Conservation (phyloP, 305 asterid species). For the Stenogyne calaminthoides region DNA sequence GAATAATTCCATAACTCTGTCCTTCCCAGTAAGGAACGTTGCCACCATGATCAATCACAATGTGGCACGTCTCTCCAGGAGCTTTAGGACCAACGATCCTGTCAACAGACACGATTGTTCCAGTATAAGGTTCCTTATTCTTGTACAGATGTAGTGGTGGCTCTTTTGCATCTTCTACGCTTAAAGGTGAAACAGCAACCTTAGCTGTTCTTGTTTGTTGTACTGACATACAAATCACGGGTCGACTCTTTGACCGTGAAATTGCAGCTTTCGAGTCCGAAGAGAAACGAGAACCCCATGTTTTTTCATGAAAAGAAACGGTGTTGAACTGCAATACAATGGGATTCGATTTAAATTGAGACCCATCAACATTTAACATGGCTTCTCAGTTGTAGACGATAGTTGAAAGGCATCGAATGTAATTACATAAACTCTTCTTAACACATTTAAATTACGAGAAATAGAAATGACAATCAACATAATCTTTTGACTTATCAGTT, state of each 20-base stretch:
- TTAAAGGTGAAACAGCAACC: slow-evolving; percentile 70
- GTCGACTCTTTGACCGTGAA: slow-evolving; percentile 38
- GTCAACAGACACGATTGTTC: slow-evolving; percentile 84
- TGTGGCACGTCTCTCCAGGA: slow-evolving; percentile 96
- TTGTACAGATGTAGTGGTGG: slow-evolving; percentile 92
- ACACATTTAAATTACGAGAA: background rate
- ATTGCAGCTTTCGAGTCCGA: slow-evolving; percentile 41
- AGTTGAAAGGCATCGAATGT: background rate
- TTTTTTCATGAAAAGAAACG: slow-evolving; percentile 48
- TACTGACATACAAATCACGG: slow-evolving; percentile 78
- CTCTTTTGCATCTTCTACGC: slow-evolving; percentile 80
- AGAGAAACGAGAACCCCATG: slow-evolving; percentile 42
- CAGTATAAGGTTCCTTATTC: slow-evolving; percentile 85
- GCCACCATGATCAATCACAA: slow-evolving; percentile 92
- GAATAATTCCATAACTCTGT: slow-evolving; percentile 91
- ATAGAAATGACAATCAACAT: background rate
- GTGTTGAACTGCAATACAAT: slow-evolving; percentile 50
- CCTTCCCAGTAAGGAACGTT: slow-evolving; percentile 98
- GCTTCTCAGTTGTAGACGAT: background rate
- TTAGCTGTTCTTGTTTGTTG: slow-evolving; percentile 77
- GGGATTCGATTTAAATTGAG: slow-evolving; percentile 14
- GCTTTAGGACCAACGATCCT: slow-evolving; percentile 89
- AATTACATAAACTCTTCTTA: background rate
- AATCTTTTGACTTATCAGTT: background rate
- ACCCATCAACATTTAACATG: background rate